Percentiles rank a stretch among this genome's conserved stretches.
Conservation (phyloP, 2,329 filamentous ascomycete genomes). For the Cryphonectria radicalis region DNA sequence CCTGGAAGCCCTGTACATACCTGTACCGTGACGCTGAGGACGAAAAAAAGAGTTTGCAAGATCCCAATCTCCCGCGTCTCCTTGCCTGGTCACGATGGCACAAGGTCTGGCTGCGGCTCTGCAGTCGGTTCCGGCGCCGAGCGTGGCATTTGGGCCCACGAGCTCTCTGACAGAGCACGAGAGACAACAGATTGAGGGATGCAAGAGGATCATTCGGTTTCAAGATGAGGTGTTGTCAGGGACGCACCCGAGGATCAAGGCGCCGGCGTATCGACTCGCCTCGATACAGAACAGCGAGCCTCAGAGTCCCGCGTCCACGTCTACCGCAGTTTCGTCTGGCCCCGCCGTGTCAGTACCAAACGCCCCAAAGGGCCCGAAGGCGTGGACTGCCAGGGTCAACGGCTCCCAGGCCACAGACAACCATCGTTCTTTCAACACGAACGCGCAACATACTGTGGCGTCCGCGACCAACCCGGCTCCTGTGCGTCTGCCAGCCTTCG, state of each 20-base stretch:
- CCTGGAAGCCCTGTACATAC: slow-evolving; percentile 6
- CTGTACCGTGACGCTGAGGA: background rate
- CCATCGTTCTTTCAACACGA: slow-evolving; percentile 42
- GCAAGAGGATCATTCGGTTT: slow-evolving; percentile 79
- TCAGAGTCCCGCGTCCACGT: slow-evolving; percentile 32
- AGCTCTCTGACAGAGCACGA: slow-evolving; percentile 49
- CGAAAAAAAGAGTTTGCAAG: background rate
- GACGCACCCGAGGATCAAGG: slow-evolving; percentile 67
- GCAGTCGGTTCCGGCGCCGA: slow-evolving; percentile 18
- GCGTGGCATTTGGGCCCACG: slow-evolving; percentile 13
- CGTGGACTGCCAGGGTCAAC: slow-evolving; percentile 25
- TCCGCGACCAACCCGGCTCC: slow-evolving; percentile 33
- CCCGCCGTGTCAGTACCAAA: slow-evolving; percentile 19
- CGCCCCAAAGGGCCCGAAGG: slow-evolving; percentile 26
- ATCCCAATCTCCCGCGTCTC: slow-evolving; percentile 3
- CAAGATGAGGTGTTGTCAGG: slow-evolving; percentile 82
- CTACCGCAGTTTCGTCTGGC: slow-evolving; percentile 30
- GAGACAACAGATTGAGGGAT: slow-evolving; percentile 66
- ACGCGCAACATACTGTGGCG: slow-evolving; percentile 39
- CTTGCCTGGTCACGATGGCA: slow-evolving; percentile 29
- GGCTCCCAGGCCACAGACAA: slow-evolving; percentile 35
- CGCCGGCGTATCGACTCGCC: slow-evolving; percentile 48
- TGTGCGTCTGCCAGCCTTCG: slow-evolving; percentile 30
- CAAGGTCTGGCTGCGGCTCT: slow-evolving; percentile 28
- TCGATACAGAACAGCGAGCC: slow-evolving; percentile 30